Percentiles rank a stretch among this genome's conserved stretches.
Evolutionary conservation across 2,329 filamentous ascomycete genomes (phyloP).

Genomic region (Colletotrichum lini): DNA sequence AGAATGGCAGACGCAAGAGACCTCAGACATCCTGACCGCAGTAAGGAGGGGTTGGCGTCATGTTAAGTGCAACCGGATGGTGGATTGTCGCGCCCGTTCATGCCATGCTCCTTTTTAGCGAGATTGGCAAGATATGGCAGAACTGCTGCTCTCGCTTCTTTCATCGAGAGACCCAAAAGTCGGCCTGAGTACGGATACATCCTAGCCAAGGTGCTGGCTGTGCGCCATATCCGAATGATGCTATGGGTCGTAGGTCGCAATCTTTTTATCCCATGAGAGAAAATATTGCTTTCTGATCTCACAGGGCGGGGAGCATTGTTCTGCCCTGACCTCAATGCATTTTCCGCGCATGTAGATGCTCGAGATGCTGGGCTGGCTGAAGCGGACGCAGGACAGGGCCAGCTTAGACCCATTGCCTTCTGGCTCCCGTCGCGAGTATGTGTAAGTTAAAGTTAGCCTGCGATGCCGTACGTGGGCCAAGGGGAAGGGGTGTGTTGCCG

Average conservation of each 20-base stretch:
- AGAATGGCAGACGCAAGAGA: not conserved
- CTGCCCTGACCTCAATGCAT: no score
- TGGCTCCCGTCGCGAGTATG: slow-evolving; percentile 8
- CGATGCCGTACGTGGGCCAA: not conserved
- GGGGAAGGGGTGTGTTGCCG: not conserved
- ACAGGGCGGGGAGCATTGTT: no score
- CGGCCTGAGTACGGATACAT: not conserved
- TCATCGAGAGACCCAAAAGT: not conserved
- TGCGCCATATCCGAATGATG: slow-evolving; percentile 13
- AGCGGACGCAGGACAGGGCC: not conserved
- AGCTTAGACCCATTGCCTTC: not conserved
- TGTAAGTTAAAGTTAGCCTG: not conserved
- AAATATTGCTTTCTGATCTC: slow-evolving; percentile 26
- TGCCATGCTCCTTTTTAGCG: not conserved
- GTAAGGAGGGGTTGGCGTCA: not conserved
- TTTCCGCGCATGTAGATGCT: no score
- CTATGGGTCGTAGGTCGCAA: slow-evolving; percentile 8
- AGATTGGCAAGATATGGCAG: not conserved
- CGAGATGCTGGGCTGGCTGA: no score
- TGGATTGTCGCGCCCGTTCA: not conserved
- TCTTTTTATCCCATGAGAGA: slow-evolving; percentile 13
- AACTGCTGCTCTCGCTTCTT: not conserved
- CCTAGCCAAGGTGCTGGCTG: slow-evolving; percentile 18
- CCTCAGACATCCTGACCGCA: not conserved
- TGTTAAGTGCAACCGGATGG: not conserved